Base-by-base conservation (phyloP, 139 green algal genomes). In the Micractinium conductrix region DNA sequence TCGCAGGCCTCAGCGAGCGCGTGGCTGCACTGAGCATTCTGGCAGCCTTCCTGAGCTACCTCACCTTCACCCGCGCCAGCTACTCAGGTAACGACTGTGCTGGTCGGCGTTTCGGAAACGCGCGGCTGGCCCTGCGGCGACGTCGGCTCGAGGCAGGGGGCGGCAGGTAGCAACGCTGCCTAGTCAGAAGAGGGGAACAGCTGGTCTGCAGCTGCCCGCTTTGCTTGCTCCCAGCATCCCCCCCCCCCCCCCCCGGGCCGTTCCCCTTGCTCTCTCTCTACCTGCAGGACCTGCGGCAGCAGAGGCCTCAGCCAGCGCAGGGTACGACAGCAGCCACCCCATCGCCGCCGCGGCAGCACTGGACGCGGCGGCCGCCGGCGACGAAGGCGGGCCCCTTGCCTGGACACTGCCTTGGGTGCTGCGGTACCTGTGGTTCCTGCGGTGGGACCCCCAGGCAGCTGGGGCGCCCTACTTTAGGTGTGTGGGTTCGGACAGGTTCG, bases 41-140 rank as follows among this genome's bases (percentile, higher is more conserved):
- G 43, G 89, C 90, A 24, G 78, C 65, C 19, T 91, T 94, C 79
- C 82, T 95, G 28, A 81, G 84, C 40, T 94, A 93, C 82, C 86
- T 95, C 5, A 73, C 53, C 50, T 87, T 91, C 80, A 79, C 84
- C 35, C 45, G 37, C 28, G 65, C 55, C 16, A 44, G 53, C 35
- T 42, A 21, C 53, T 30, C 65, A n/a, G 37, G 22, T n/a, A 24
- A 4, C 19, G 14, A 7, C 17, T 1, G 4, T 38, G 43, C 43
- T 30, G 6, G 53, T n/a, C n/a, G n/a, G n/a, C n/a, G n/a, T n/a
- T n/a, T n/a, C n/a, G n/a, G n/a, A n/a, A n/a, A n/a, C n/a, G n/a
- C n/a, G n/a, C n/a, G n/a, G n/a, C n/a, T n/a, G n/a, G n/a, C n/a
- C n/a, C n/a, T n/a, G n/a, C n/a, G n/a, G n/a, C n/a, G n/a, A n/a